phyloP scores from a whole-genome alignment of 2,329 filamentous ascomycete species.

The Ophiostoma tasmaniense region DNA sequence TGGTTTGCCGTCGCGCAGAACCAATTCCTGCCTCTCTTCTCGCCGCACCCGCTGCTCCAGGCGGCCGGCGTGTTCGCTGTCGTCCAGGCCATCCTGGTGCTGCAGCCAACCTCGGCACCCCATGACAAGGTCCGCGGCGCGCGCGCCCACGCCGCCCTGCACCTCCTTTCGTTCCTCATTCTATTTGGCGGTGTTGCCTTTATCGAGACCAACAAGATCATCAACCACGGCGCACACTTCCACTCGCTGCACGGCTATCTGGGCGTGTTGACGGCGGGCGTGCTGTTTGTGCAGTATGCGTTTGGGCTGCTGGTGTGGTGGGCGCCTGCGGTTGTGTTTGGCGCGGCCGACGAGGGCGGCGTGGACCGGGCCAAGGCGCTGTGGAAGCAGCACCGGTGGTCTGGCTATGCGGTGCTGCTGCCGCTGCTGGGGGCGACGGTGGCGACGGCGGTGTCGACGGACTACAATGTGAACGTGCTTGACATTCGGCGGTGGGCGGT shows the following conservation, averaged over 20 bases:
- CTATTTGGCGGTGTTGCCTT: conserved; percentile 58
- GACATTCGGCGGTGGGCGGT: conserved; percentile 70
- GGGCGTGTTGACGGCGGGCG: conserved; percentile 64
- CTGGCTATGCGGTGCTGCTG: conserved; percentile 60
- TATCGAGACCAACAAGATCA: conserved; percentile 79
- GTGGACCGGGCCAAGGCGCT: conserved; percentile 69
- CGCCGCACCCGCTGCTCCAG: conserved; percentile 70
- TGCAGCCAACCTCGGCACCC: conserved; percentile 78
- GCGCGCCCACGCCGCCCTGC: conserved; percentile 59
- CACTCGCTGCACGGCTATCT: conserved; percentile 73
- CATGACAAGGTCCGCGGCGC: conserved; percentile 59
- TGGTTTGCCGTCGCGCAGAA: conserved; percentile 70
- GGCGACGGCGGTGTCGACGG: conserved; percentile 64
- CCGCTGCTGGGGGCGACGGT: conserved; percentile 63
- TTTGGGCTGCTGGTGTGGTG: conserved; percentile 81
- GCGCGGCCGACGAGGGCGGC: conserved; percentile 61
- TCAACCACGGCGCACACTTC: conserved; percentile 61
- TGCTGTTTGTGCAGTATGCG: conserved; percentile 63
- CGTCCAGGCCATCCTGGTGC: conserved; percentile 69
- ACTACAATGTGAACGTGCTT: conserved; percentile 60
- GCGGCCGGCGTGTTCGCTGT: conserved; percentile 62
- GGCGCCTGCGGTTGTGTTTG: conserved; percentile 58
- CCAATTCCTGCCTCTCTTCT: conserved; percentile 65
- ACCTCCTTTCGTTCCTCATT: conserved; percentile 52
- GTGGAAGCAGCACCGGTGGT: conserved; percentile 81